Evolutionary conservation across 2,329 filamentous ascomycete genomes (phyloP).

Genomic region (Neobulgaria alba): DNA sequence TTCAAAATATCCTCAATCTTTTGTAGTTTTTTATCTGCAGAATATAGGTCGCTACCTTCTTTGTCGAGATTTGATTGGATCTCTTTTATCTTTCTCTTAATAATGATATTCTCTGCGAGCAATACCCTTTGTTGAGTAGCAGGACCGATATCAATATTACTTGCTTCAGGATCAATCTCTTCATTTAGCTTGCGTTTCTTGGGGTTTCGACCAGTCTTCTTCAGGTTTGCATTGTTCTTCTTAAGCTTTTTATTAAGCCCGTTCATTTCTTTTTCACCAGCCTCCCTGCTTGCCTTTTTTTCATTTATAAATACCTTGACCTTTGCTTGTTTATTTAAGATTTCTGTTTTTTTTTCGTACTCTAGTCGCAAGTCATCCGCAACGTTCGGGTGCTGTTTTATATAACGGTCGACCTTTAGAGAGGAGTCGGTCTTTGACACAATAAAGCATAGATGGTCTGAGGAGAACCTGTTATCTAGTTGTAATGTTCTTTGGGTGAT

Average conservation of each 20-base stretch:
- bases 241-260: conserved; percentile 36
- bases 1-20: no score
- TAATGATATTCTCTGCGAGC: no score
- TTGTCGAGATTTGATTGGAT: conserved; percentile 14
- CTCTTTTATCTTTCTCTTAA: conserved; percentile 21
- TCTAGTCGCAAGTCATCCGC: conserved; percentile 30
- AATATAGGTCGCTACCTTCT: conserved; percentile 18
- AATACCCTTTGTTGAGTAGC: no score
- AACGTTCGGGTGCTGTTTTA: conserved; percentile 3
- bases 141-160: conserved; percentile 6
- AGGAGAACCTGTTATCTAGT: conserved; percentile 45
- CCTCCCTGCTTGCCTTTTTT: conserved; percentile 22
- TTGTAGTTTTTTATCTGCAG: no score
- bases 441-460: conserved; percentile 44
- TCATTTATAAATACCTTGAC: conserved; percentile 19
- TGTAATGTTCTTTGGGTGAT: conserved; percentile 51
- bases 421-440: conserved; percentile 58
- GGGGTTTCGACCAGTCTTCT: conserved; percentile 30
- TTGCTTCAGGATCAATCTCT: conserved; percentile 19
- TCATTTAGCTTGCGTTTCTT: conserved; percentile 35
- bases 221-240: conserved; percentile 33
- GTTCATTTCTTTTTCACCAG: conserved; percentile 34
- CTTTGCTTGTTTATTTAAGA: conserved; percentile 28
- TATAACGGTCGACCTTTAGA: conserved; percentile 11
- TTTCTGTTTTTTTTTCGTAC: conserved; percentile 32